A percentile compares a stretch with the other conserved stretches of the same genome.
phyloP scores from a whole-genome alignment of 2,329 filamentous ascomycete species.

The Trichoderma atrobrunneum region DNA sequence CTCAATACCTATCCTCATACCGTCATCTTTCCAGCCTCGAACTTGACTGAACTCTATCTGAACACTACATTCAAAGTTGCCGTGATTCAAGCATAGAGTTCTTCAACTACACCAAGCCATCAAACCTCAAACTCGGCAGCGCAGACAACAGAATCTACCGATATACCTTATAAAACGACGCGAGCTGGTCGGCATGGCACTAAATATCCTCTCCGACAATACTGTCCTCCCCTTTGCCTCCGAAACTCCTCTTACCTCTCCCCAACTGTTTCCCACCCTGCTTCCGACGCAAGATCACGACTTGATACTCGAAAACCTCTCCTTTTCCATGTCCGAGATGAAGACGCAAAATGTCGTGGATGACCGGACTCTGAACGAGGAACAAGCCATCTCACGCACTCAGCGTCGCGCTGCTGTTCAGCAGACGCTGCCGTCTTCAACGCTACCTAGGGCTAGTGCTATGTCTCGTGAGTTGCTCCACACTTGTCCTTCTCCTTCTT shows the following conservation, averaged over 20 bases:
- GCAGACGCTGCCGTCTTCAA: not conserved
- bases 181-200: slow-evolving; percentile 7
- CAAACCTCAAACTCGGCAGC: not conserved
- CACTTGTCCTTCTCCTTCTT: not conserved
- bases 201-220: not conserved
- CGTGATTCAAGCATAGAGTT: not conserved
- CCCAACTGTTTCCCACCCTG: not conserved
- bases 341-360: not conserved
- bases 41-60: not conserved
- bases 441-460: not conserved
- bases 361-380: not conserved
- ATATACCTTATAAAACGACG: not conserved
- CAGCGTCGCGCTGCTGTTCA: not conserved
- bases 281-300: not conserved
- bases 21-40: not conserved
- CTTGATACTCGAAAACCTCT: not conserved
- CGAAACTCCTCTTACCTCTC: not conserved
- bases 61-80: not conserved
- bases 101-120: not conserved
- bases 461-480: not conserved
- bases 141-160: not conserved
- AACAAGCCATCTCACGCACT: not conserved
- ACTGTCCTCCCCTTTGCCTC: not conserved
- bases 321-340: not conserved
- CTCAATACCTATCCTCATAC: not conserved